Evolutionary conservation across 768 basidiomycete genomes (phyloP).

Genomic region (Antrodiella citrinella): DNA sequence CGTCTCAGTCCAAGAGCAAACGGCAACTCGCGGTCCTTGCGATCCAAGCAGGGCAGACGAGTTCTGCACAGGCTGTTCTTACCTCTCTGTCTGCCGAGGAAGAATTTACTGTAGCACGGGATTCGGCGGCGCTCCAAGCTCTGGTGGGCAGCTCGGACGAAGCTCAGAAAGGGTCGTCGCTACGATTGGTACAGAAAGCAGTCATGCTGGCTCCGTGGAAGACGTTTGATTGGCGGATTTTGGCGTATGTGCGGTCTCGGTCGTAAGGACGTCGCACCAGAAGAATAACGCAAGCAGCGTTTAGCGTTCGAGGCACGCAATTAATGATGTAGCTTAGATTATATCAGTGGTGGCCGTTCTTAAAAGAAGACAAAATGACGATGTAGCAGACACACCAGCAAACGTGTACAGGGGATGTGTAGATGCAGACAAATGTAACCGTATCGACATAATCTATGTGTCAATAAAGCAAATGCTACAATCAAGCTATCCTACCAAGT

Average conservation of each 20-base stretch:
- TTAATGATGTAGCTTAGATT: too few relatives aligned
- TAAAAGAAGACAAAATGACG: too few relatives aligned
- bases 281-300: too few relatives aligned
- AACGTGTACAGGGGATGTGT: too few relatives aligned
- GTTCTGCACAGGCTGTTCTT: constrained; percentile 41
- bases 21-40: constrained; percentile 47
- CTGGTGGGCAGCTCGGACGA: too few relatives aligned
- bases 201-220: constrained; percentile 55
- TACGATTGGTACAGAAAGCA: constrained; percentile 50
- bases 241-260: constrained; percentile 40
- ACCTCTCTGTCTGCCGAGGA: constrained; percentile 16
- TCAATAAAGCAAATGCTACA: too few relatives aligned
- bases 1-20: constrained; percentile 39
- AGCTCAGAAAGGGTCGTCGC: constrained; percentile 27
- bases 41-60: constrained; percentile 37
- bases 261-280: not conserved
- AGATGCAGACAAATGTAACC: too few relatives aligned
- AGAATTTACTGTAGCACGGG: constrained; percentile 29
- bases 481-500: not conserved
- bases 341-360: too few relatives aligned
- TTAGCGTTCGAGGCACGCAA: too few relatives aligned
- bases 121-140: constrained; percentile 42
- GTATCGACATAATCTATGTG: too few relatives aligned
- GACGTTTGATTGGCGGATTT: constrained; percentile 44
- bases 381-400: too few relatives aligned